These are phyloP conservation scores for Gillenia trifoliata DNA, from an alignment of 306 rosid genomes.

Conservation along the genomic window DNA sequence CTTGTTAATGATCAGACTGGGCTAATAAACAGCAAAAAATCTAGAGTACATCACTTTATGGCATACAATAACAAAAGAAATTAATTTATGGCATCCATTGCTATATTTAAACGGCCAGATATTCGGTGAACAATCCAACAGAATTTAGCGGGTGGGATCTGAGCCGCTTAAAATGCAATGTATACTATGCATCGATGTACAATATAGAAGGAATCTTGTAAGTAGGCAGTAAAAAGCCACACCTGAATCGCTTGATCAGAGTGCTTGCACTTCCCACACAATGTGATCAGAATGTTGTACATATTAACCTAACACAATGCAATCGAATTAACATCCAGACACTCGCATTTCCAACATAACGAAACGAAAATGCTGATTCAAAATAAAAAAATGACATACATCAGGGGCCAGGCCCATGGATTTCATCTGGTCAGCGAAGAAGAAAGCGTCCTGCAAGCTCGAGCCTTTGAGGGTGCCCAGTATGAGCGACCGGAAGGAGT, in stretches of 20 bases:
- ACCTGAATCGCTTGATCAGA: conserved; percentile 85
- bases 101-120: no score
- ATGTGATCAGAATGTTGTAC: conserved; percentile 70
- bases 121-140: no score
- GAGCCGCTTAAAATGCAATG: no score
- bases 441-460: conserved; percentile 73
- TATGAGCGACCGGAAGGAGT: conserved; percentile 68
- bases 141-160: no score
- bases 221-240: background rate
- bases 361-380: background rate
- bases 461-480: conserved; percentile 75
- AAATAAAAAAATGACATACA: conserved; percentile 32
- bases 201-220: background rate
- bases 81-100: background rate
- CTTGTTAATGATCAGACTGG: background rate
- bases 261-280: conserved; percentile 80
- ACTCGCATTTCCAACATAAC: background rate
- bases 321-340: background rate
- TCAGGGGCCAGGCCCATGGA: conserved; percentile 80
- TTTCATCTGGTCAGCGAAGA: conserved; percentile 80
- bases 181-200: no score
- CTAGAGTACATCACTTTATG: no score
- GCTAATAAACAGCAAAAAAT: no score
- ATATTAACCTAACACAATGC: conserved; percentile 49
- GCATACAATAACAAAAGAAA: no score